Evolutionary conservation across 2,329 filamentous ascomycete species (phyloP).

Genomic region (Torrubiella hemipterigena): DNA sequence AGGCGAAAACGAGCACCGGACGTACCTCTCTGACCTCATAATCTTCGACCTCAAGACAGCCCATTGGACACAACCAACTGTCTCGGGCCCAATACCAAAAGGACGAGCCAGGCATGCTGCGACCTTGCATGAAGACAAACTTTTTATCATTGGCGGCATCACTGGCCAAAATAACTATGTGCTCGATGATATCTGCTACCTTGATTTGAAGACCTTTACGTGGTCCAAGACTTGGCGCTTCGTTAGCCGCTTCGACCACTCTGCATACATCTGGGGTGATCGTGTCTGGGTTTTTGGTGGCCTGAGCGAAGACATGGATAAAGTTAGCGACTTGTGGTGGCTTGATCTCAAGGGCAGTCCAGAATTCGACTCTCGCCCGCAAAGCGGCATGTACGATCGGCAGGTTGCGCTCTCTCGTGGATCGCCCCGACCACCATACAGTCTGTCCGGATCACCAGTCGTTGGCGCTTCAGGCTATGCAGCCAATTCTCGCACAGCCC

Average conservation of each 20-base stretch:
- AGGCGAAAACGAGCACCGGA: conserved; percentile 93
- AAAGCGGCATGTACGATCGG: conserved; percentile 38
- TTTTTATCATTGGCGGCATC: conserved; percentile 93
- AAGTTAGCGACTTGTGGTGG: conserved; percentile 94
- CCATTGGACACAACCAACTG: conserved; percentile 86
- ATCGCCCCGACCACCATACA: conserved; percentile 41
- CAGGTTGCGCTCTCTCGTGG: conserved; percentile 28
- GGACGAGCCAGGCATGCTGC: conserved; percentile 88
- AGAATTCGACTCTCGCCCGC: conserved; percentile 64
- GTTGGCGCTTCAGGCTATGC: conserved; percentile 53
- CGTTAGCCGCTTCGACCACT: conserved; percentile 88
- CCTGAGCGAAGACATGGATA: conserved; percentile 91
- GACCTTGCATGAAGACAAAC: conserved; percentile 88
- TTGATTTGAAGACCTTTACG: conserved; percentile 93
- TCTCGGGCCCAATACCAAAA: conserved; percentile 74
- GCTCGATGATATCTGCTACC: conserved; percentile 89
- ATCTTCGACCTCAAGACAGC: conserved; percentile 91
- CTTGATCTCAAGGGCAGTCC: conserved; percentile 85
- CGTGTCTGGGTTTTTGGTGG: conserved; percentile 95
- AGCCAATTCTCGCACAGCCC: conserved; percentile 54
- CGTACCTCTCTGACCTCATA: conserved; percentile 90
- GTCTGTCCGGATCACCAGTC: conserved; percentile 33
- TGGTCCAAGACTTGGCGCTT: conserved; percentile 97
- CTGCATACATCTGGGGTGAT: conserved; percentile 83
- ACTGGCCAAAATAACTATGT: conserved; percentile 87